Conservation (phyloP, 164 flowering plant species). For the Tetrastigma voinierianum region DNA sequence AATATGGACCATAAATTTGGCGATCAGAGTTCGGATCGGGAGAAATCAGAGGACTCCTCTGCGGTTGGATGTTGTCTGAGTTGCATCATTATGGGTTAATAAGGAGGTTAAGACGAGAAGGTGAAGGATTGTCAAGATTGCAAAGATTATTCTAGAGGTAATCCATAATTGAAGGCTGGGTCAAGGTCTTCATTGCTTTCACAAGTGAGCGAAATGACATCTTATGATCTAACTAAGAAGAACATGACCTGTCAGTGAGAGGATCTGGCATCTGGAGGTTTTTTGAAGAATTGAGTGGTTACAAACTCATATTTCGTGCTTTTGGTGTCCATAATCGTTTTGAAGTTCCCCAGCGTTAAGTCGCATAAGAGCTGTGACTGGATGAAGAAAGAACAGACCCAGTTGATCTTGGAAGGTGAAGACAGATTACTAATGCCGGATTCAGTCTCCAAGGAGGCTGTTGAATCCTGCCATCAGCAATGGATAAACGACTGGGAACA, state of each 20-base stretch:
- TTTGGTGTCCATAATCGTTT: conserved; percentile 52
- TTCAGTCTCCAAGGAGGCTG: conserved; percentile 7
- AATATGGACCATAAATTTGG: conserved; percentile 14
- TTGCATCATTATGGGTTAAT: conserved; percentile 58
- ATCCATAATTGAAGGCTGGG: conserved; percentile 10
- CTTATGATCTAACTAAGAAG: conserved; percentile 15
- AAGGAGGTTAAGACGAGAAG: conserved; percentile 42
- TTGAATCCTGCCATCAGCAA: conserved; percentile 18
- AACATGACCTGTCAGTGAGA: background rate
- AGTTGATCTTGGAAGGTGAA: conserved; percentile 21
- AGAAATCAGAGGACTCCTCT: conserved; percentile 20
- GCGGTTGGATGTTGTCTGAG: conserved; percentile 17
- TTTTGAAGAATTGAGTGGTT: conserved; percentile 15
- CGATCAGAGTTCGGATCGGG: conserved; percentile 17
- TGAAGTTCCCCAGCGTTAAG: conserved; percentile 57
- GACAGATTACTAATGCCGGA: conserved; percentile 35
- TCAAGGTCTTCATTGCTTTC: conserved; percentile 15
- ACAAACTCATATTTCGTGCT: conserved; percentile 13
- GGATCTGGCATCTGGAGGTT: conserved; percentile 8
- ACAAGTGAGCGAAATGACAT: conserved; percentile 12
- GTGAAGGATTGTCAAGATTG: conserved; percentile 44
- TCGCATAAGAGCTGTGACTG: conserved; percentile 4
- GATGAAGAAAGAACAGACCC: conserved; percentile 19
- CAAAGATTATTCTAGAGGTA: conserved; percentile 17
- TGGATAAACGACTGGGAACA: conserved; percentile 28